Percentiles rank a stretch among this genome's conserved stretches.
Evolutionary conservation across 768 basidiomycete genomes (phyloP).

Genomic region (Pholiota microspora): DNA sequence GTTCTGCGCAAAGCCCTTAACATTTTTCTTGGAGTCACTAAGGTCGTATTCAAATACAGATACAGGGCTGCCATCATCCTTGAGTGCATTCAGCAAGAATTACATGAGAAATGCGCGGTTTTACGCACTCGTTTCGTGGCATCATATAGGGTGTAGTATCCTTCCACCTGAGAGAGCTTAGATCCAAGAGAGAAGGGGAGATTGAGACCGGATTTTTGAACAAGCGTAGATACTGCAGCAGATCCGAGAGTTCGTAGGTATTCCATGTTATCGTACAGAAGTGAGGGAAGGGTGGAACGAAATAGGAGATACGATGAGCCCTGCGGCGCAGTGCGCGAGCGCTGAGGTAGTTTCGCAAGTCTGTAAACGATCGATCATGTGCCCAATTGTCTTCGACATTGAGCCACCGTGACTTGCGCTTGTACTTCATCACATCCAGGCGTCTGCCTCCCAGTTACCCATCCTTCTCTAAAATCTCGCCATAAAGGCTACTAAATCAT

Average conservation of each 20-base stretch:
- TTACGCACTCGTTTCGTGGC: conserved; percentile 76
- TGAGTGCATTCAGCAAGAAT: conserved; percentile 16
- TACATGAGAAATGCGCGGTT: background rate
- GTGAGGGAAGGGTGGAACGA: background rate
- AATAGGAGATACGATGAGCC: background rate
- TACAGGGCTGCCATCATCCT: conserved; percentile 87
- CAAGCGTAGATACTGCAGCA: conserved; percentile 85
- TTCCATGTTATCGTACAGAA: conserved; percentile 56
- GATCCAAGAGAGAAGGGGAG: conserved; percentile 84
- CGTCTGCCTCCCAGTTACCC: no score
- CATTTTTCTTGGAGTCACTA: conserved; percentile 55
- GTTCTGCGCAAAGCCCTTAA: conserved; percentile 81
- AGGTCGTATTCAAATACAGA: conserved; percentile 94
- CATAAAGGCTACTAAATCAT: no score
- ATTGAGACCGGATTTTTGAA: conserved; percentile 89
- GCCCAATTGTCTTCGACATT: no score
- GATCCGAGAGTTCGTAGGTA: conserved; percentile 80
- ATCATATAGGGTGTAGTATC: conserved; percentile 85
- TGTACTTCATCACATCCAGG: no score
- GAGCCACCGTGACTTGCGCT: no score
- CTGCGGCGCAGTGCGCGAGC: background rate
- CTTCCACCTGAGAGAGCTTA: conserved; percentile 65
- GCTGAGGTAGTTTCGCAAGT: background rate
- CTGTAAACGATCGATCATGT: conserved; percentile 4
- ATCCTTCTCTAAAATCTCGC: no score